Conservation (phyloP, 83 land plant genomes). For the Isoetes engelmannii region DNA sequence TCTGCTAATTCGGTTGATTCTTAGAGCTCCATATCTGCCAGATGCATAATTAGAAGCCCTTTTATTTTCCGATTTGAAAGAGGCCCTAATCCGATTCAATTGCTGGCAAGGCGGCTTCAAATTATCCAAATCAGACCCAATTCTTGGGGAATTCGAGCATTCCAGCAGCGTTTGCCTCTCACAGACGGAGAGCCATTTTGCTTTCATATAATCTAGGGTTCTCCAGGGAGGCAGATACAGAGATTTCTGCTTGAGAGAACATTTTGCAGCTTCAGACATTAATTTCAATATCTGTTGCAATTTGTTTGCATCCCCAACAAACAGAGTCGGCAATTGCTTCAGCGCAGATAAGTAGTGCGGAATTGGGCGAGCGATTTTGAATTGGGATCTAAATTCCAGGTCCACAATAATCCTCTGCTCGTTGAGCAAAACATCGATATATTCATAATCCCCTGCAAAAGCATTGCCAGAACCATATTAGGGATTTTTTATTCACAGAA, state of each 20-base stretch:
- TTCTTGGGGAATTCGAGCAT: too few species aligned
- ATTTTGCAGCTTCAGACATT: slow-evolving; percentile 85
- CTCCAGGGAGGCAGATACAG: slow-evolving; percentile 99
- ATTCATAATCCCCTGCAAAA: slow-evolving; percentile 79
- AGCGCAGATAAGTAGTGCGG: slow-evolving; percentile 57
- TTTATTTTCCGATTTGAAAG: too few species aligned
- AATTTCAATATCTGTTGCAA: slow-evolving; percentile 55
- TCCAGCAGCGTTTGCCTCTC: slow-evolving; percentile 30
- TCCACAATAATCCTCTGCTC: slow-evolving; percentile 67
- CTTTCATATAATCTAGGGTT: slow-evolving; percentile 78
- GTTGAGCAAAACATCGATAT: slow-evolving; percentile 63
- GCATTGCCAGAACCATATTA: too few species aligned
- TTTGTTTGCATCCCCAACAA: slow-evolving; percentile 46
- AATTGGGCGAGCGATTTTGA: slow-evolving; percentile 86
- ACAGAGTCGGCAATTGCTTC: slow-evolving; percentile 63
- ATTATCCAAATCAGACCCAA: too few species aligned
- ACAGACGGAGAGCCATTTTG: slow-evolving; percentile 71
- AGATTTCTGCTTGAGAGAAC: slow-evolving; percentile 72
- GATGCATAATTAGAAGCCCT: too few species aligned
- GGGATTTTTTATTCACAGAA: too few species aligned
- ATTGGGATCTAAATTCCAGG: slow-evolving; percentile 78
- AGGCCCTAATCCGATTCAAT: too few species aligned
- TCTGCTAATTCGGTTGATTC: too few species aligned
- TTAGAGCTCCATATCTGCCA: too few species aligned
- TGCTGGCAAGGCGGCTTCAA: too few species aligned